Evolutionary conservation across 192 early-diverging fungal species (phyloP).

Genomic region (Piromyces finnis): DNA sequence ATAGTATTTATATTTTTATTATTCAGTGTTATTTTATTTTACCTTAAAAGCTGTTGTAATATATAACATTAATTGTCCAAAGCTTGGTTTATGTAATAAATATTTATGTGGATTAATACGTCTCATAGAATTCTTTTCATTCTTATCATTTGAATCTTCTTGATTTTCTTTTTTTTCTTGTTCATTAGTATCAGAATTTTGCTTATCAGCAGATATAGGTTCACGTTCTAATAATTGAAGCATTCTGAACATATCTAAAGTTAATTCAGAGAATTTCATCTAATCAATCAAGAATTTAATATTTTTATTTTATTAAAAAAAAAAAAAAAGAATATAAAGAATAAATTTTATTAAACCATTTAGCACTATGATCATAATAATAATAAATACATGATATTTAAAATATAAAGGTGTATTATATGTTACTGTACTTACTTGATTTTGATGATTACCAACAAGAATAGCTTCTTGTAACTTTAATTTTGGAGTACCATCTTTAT

Average conservation of each 20-base stretch:
- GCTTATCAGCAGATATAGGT: constrained; percentile 13
- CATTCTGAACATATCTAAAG: constrained; percentile 91
- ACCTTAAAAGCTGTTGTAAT: constrained; percentile 84
- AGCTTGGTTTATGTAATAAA: constrained; percentile 72
- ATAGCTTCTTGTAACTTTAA: constrained; percentile 83
- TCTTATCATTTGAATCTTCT: not conserved
- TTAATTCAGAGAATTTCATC: constrained; percentile 94
- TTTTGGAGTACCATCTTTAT: constrained; percentile 37
- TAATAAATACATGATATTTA: too few relatives aligned
- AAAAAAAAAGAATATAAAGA: not conserved
- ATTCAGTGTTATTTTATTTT: too few relatives aligned
- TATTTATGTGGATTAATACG: constrained; percentile 82
- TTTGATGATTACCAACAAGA: constrained; percentile 83
- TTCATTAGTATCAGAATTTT: not conserved
- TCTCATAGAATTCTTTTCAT: constrained; percentile 8
- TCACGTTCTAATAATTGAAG: constrained; percentile 80
- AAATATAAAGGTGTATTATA: too few relatives aligned
- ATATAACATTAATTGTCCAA: constrained; percentile 82
- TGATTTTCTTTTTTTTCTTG: not conserved
- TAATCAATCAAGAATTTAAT: too few relatives aligned
- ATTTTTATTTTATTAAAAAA: not conserved
- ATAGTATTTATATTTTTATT: too few relatives aligned
- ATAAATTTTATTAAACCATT: too few relatives aligned
- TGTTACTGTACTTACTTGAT: constrained; percentile 53
- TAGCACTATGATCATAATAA: too few relatives aligned